A percentile compares a stretch with the other conserved stretches of the same genome.
phyloP scores from a whole-genome alignment of 768 basidiomycete species.

The Paxillus involutus region DNA sequence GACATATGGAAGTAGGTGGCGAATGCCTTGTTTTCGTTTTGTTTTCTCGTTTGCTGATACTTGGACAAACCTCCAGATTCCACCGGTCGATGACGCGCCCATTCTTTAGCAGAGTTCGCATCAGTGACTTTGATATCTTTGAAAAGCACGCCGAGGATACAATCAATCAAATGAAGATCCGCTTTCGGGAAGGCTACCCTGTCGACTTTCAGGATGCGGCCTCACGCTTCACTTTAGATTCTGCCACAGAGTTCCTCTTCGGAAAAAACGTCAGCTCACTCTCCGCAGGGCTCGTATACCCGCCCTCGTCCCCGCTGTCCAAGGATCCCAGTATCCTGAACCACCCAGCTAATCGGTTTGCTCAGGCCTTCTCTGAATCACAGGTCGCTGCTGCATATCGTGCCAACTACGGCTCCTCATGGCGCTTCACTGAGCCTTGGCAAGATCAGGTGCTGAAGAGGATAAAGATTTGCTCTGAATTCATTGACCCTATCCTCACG shows the following conservation, averaged over 20 bases:
- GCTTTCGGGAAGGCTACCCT: constrained; percentile 35
- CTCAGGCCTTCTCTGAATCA: constrained; percentile 38
- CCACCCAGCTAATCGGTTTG: constrained; percentile 37
- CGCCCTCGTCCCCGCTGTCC: constrained; percentile 20
- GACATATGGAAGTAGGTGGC: constrained; percentile 39
- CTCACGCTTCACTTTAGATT: constrained; percentile 54
- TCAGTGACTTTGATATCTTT: constrained; percentile 41
- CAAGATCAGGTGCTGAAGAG: constrained; percentile 37
- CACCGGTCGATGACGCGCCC: constrained; percentile 44
- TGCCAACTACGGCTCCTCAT: constrained; percentile 37
- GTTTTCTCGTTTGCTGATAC: neutral
- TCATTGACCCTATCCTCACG: constrained; percentile 48
- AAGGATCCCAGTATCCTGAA: constrained; percentile 22
- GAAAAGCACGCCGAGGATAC: constrained; percentile 36
- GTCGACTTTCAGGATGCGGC: constrained; percentile 46
- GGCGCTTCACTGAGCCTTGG: constrained; percentile 48
- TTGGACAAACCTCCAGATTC: constrained; percentile 25
- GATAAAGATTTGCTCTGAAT: constrained; percentile 42
- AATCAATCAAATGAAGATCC: constrained; percentile 31
- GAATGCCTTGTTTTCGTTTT: neutral
- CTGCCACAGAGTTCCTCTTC: constrained; percentile 57
- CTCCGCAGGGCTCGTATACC: constrained; percentile 38
- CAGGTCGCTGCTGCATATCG: constrained; percentile 35
- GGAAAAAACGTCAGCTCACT: constrained; percentile 39
- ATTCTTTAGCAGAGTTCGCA: constrained; percentile 40